Evolutionary conservation across 1,284 basidiomycete genomes (phyloP).

Genomic region (Spongiforma sp.): DNA sequence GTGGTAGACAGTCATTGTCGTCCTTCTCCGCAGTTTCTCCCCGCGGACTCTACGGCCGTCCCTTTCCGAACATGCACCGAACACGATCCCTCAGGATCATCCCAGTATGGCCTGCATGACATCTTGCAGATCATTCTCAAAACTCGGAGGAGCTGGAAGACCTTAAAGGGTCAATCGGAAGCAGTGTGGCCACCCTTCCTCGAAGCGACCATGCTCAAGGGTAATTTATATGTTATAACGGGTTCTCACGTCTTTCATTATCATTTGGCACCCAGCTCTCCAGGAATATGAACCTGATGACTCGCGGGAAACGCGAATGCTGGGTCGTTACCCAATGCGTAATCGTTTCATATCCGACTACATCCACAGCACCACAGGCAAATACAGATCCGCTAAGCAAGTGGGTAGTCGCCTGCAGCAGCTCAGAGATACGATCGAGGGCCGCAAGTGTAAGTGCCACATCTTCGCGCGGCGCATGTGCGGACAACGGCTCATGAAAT

Average conservation of each 20-base stretch:
- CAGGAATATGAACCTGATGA: slow-evolving; percentile 72
- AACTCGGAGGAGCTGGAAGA: slow-evolving; percentile 76
- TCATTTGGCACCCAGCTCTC: slow-evolving; percentile 39
- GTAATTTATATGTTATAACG: slow-evolving; percentile 43
- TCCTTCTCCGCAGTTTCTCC: neutral
- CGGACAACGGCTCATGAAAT: slow-evolving; percentile 30
- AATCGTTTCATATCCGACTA: slow-evolving; percentile 77
- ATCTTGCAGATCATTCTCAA: slow-evolving; percentile 69
- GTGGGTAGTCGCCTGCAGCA: slow-evolving; percentile 77
- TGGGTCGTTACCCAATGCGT: slow-evolving; percentile 74
- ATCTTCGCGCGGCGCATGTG: slow-evolving; percentile 25
- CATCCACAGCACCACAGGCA: slow-evolving; percentile 65
- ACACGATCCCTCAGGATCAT: slow-evolving; percentile 16
- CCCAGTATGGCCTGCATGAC: slow-evolving; percentile 39
- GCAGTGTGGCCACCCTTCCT: slow-evolving; percentile 78
- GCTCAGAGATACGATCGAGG: slow-evolving; percentile 68
- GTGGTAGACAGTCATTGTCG: slow-evolving; percentile 1
- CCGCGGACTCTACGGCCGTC: slow-evolving; percentile 11
- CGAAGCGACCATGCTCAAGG: slow-evolving; percentile 76
- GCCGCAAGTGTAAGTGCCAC: slow-evolving; percentile 60
- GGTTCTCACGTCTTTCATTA: slow-evolving; percentile 30
- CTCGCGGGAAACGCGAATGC: slow-evolving; percentile 67
- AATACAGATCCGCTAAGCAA: slow-evolving; percentile 70
- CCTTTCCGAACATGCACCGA: slow-evolving; percentile 11
- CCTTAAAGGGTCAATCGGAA: slow-evolving; percentile 64